A percentile compares a stretch with the other conserved stretches of the same genome.
These are phyloP conservation scores for Bondarzewia mesenterica DNA, from an alignment of 1,284 basidiomycete genomes.

Conservation along the genomic window DNA sequence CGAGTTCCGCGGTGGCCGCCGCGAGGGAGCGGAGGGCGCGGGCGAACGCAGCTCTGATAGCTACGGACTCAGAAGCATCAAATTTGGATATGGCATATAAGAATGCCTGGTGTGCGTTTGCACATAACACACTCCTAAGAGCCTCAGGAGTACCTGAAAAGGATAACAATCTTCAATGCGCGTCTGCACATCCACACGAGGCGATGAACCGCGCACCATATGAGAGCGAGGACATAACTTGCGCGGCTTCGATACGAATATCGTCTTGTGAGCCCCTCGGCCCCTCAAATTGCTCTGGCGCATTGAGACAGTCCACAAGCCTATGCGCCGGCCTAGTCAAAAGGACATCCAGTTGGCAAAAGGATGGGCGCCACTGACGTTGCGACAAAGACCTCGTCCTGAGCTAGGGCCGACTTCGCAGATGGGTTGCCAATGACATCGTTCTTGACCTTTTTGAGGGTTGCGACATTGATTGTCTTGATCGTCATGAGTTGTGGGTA, in stretches of 20 bases:
- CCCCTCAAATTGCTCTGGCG: constrained; percentile 26
- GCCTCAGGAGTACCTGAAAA: constrained; percentile 50
- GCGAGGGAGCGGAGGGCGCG: constrained; percentile 55
- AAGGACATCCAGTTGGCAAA: not conserved
- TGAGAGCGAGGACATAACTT: constrained; percentile 63
- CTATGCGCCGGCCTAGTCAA: constrained; percentile 23
- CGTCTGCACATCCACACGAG: no score
- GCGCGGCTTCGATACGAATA: constrained; percentile 61
- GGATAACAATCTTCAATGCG: no score
- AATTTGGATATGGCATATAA: constrained; percentile 46
- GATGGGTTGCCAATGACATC: constrained; percentile 67
- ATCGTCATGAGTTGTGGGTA: constrained; percentile 13
- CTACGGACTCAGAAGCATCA: constrained; percentile 27
- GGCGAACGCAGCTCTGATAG: constrained; percentile 46
- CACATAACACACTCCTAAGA: constrained; percentile 44
- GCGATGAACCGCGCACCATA: constrained; percentile 39
- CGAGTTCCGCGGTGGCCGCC: constrained; percentile 48
- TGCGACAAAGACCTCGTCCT: constrained; percentile 44
- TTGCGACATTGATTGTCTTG: constrained; percentile 25
- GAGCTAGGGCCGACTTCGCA: constrained; percentile 49
- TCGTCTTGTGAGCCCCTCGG: constrained; percentile 34
- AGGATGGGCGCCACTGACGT: constrained; percentile 31
- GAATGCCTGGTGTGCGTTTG: constrained; percentile 46
- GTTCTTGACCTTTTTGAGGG: constrained; percentile 63
- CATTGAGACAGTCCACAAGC: constrained; percentile 48